Evolutionary conservation across 257 asterid genomes (phyloP).

Genomic region (Salvia rosmarinus): DNA sequence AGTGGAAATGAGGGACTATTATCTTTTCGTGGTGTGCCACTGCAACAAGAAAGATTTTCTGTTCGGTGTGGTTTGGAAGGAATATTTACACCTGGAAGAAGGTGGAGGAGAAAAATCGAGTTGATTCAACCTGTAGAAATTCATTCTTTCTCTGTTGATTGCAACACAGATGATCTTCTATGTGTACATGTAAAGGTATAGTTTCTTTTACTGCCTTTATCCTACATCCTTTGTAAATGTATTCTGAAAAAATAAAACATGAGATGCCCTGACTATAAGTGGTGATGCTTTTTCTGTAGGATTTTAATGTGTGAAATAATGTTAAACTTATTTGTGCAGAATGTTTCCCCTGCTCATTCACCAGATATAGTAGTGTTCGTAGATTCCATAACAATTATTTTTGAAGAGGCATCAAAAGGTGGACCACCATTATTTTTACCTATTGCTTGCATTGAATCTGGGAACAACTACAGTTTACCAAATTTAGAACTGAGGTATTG

Average conservation of each 20-base stretch:
- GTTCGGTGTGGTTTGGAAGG: constrained; percentile 98
- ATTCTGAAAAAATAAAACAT: neutral
- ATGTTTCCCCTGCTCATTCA: constrained; percentile 74
- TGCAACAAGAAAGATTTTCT: constrained; percentile 92
- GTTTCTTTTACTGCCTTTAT: constrained; percentile 16
- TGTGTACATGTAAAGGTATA: constrained; percentile 89
- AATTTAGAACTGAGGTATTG: constrained; percentile 87
- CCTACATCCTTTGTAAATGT: constrained; percentile 10
- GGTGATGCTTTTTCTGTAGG: constrained; percentile 24
- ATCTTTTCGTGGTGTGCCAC: constrained; percentile 93
- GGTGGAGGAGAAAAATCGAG: constrained; percentile 95
- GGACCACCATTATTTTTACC: constrained; percentile 79
- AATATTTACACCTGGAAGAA: constrained; percentile 88
- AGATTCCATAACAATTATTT: constrained; percentile 84
- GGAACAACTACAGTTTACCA: constrained; percentile 74
- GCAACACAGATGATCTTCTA: constrained; percentile 93
- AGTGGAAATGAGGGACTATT: constrained; percentile 65
- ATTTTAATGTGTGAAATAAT: constrained; percentile 22
- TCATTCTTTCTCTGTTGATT: constrained; percentile 70
- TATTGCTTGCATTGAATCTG: constrained; percentile 91
- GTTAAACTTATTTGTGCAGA: constrained; percentile 62
- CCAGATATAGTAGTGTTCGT: constrained; percentile 76
- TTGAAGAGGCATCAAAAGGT: constrained; percentile 89
- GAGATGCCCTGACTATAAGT: constrained; percentile 16
- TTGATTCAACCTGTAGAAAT: constrained; percentile 92